Evolutionary conservation across 164 flowering plant species (phyloP), one percentile per base, ranked within the genome.

Genomic region (Berberis vulgaris): DNA sequence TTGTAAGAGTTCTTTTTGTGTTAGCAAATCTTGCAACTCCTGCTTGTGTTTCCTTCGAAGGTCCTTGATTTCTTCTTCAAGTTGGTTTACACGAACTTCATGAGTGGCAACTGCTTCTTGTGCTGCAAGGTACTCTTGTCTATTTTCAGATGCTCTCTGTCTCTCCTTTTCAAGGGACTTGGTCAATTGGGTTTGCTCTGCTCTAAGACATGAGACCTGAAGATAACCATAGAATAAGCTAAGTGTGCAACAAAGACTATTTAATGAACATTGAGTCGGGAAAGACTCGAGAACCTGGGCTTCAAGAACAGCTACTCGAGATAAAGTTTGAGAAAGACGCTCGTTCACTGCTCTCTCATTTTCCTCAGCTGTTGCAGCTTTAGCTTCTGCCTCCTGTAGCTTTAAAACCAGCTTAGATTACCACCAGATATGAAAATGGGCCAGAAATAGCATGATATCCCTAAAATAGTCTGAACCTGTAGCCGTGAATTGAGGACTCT

Each of bases 281-380:
- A 26, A 26, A 26, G 26, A 26, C 26, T 26, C 26, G 11, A 68
- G 41, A 64, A 94, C 99, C 97, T 91, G 99, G 57, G 97, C 97
- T 75, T 95, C 99, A 63, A 95, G 96, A 77, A 95, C 99, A 77
- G 94, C 91, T 58, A 89, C 80, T 64, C 97, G 83, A 59, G 99
- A 95, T 62, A 91, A 79, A 38, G 99, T 95, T 76, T 95, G 99
- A 60, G 96, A 89, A 64, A 91, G 79, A 10, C 97, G 91, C 65
- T 91, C 99, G 73, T 89, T 95, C 67, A 91, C 78, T 67, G 97
- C 86, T 62, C 97, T 76, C 76, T 89, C 94, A 70, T 80, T 82
- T 77, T 91, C 97, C 77, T 91, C 97, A 57, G 94, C 86, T 72
- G 86, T 76, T n/a, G 96, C 97, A 81, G 96, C 93, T 78, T 88